Base-by-base conservation (phyloP, 2,329 filamentous ascomycete species). In the Alternaria burnsii region DNA sequence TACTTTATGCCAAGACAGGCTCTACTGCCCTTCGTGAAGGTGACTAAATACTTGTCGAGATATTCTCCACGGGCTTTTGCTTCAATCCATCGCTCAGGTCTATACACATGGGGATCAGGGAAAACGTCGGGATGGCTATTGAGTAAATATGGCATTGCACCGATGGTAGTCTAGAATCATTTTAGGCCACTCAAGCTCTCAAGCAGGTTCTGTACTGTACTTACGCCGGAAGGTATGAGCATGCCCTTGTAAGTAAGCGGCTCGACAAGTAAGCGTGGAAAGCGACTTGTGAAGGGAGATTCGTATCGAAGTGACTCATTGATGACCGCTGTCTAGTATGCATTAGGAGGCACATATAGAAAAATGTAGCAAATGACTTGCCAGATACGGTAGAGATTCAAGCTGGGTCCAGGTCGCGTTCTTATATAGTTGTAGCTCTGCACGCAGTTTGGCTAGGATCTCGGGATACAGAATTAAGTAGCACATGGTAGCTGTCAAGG, bases 21-120 rank as follows among this genome's bases (percentile, higher is more conserved):
- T 28, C 80, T 64, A 7, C 71, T 75, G 0, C 80, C 80, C 41
- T 76, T 77, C 16, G 71, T 69, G 54, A 83, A 83, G 0, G 75
- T 62, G 5, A 81, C 71, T 30, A 82, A 62, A 52, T 78, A 81
- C 18, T 70, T 72, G 22, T 76, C 67, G 10, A 80, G 53, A 8
- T 62, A 55, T 22, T 60, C 55, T n/a, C 58, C 58, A 4, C 41
- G 46, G 1, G 51, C 46, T 52, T 47, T 40, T 18, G 65, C 65
- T 40, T 68, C 63, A 38, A 62, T 57, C 63, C 63, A 68, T 24
- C 63, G 65, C 54, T 68, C 63, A 11, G 65, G 65, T 1, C 56
- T 55, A 41, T 64, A 68, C 4, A 43, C 46, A 1, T 59, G 14
- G 5, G 72, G 71, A 16, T 68, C 55, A 6, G 72, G 70, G 30